These are phyloP conservation scores for Penicillium egyptiacum DNA, from an alignment of 495 filamentous ascomycete species.

Conservation along the genomic window DNA sequence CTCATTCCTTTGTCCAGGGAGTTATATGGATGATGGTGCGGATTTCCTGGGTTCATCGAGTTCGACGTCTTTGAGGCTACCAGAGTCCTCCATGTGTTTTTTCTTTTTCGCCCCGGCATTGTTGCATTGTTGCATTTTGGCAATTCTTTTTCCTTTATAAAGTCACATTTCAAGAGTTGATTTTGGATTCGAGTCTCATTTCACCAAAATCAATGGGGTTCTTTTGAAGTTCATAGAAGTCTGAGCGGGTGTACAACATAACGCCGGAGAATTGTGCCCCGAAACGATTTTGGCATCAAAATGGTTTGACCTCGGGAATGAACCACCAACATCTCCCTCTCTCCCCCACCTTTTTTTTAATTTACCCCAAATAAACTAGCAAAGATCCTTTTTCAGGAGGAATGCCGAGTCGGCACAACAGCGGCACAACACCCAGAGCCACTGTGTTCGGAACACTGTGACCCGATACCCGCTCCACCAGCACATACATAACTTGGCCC, in stretches of 20 bases:
- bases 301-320: neutral
- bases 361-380: neutral
- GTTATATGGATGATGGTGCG: neutral
- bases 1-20: neutral
- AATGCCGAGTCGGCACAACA: slow-evolving; percentile 16
- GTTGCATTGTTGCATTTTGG: neutral
- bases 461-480: slow-evolving; percentile 27
- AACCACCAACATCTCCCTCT: neutral
- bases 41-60: neutral
- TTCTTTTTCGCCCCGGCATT: neutral
- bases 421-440: slow-evolving; percentile 14
- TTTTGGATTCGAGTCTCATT: neutral
- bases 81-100: neutral
- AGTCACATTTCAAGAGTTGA: neutral
- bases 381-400: slow-evolving; percentile 2
- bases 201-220: neutral
- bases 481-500: slow-evolving; percentile 18
- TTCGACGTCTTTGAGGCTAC: neutral
- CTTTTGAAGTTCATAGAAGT: neutral
- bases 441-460: slow-evolving; percentile 35
- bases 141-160: neutral
- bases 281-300: neutral
- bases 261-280: slow-evolving; percentile 4
- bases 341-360: neutral
- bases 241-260: neutral